These are phyloP conservation scores for Trichoderma sp. DNA, from an alignment of 2,329 filamentous ascomycete genomes.

Conservation along the genomic window DNA sequence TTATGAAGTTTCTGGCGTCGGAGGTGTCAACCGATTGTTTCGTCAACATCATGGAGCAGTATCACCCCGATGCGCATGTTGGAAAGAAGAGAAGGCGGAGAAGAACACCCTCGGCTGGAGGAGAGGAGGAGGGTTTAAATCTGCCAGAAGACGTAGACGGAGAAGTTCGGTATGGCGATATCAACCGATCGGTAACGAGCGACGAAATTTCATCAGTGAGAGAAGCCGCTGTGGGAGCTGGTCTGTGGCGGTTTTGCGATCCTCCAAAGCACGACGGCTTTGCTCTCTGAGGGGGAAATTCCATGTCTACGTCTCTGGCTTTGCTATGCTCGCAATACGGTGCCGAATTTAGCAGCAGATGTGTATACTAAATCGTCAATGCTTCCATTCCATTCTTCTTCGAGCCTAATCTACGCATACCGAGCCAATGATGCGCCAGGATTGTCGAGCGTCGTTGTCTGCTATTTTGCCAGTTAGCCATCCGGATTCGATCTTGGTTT, in stretches of 20 bases:
- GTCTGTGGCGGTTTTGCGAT: slow-evolving; percentile 79
- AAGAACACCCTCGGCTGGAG: slow-evolving; percentile 8
- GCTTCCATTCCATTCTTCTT: background rate
- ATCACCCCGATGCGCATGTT: slow-evolving; percentile 77
- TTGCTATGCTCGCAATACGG: background rate
- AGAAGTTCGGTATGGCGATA: slow-evolving; percentile 69
- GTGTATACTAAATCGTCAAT: background rate
- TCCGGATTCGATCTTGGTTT: background rate
- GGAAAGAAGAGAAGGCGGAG: slow-evolving; percentile 60
- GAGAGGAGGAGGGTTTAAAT: slow-evolving; percentile 31
- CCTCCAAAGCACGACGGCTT: slow-evolving; percentile 55
- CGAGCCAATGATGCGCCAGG: background rate
- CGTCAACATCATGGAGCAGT: slow-evolving; percentile 89
- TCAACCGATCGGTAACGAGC: slow-evolving; percentile 64
- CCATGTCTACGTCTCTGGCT: background rate
- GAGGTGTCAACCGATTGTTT: slow-evolving; percentile 75
- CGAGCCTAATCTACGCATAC: background rate
- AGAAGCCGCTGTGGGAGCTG: slow-evolving; percentile 67
- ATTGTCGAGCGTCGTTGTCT: background rate
- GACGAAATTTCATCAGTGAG: slow-evolving; percentile 68
- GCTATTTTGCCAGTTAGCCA: background rate
- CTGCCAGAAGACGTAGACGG: slow-evolving; percentile 31
- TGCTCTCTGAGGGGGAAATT: slow-evolving; percentile 43
- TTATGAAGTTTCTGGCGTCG: slow-evolving; percentile 74
- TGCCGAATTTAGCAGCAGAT: background rate